phyloP scores from a whole-genome alignment of 1,139 yeast genomes.

The Blastobotrys ciferrii region DNA sequence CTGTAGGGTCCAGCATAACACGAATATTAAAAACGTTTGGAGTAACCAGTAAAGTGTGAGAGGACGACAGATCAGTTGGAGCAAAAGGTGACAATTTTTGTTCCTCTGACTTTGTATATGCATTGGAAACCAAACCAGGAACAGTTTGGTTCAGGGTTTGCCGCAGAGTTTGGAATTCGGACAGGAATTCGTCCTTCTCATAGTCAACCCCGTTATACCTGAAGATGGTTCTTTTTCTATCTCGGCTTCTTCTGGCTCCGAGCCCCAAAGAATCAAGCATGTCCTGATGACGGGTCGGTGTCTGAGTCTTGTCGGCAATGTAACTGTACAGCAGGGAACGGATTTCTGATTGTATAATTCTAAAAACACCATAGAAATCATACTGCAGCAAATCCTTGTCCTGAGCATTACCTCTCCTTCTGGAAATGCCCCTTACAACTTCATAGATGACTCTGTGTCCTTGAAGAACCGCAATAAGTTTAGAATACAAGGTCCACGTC shows the following conservation, averaged over 20 bases:
- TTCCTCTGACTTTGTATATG: constrained; percentile 21
- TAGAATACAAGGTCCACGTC: constrained; percentile 65
- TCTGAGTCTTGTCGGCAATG: constrained; percentile 39
- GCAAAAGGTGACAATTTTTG: constrained; percentile 21
- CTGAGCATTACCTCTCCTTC: constrained; percentile 21
- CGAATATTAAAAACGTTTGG: constrained; percentile 82
- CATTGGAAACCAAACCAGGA: constrained; percentile 37
- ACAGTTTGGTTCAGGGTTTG: constrained; percentile 35
- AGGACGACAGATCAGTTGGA: constrained; percentile 25
- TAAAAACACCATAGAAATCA: constrained; percentile 58
- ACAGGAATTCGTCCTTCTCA: constrained; percentile 29
- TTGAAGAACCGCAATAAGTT: constrained; percentile 63
- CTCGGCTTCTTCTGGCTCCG: constrained; percentile 15
- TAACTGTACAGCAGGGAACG: constrained; percentile 56
- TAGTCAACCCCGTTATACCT: constrained; percentile 29
- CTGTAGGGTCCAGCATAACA: constrained; percentile 60
- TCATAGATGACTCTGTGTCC: constrained; percentile 66
- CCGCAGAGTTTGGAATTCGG: constrained; percentile 28
- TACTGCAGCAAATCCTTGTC: constrained; percentile 34
- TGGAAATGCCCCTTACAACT: constrained; percentile 42
- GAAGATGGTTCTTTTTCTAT: constrained; percentile 25
- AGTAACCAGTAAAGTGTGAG: constrained; percentile 65
- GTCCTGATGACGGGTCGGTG: constrained; percentile 13
- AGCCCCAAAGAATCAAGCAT: constrained; percentile 12
- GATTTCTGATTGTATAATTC: constrained; percentile 55